Conservation (phyloP, 306 rosid genomes). For the Leucaena leucocephala region DNA sequence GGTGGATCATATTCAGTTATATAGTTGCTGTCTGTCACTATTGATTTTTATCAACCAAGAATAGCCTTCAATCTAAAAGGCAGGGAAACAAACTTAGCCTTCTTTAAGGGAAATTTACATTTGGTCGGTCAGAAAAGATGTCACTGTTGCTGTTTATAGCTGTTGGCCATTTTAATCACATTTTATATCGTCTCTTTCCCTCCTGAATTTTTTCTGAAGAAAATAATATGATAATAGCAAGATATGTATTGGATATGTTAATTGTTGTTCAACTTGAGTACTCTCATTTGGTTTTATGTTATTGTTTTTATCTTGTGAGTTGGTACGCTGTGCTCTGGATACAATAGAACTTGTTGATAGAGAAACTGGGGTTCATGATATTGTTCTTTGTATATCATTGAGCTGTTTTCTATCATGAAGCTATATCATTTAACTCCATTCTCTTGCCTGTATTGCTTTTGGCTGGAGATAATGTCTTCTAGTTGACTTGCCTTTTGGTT, state of each 20-base stretch:
- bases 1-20: not conserved
- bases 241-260: not conserved
- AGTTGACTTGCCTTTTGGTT: not conserved
- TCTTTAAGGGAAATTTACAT: not conserved
- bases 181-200: not conserved
- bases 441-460: not conserved
- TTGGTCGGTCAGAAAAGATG: slow-evolving; percentile 1
- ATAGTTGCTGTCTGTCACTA: not conserved
- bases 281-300: not conserved
- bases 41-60: not conserved
- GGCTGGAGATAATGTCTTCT: not conserved
- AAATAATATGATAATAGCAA: not conserved
- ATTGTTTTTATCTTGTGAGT: not conserved
- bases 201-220: not conserved
- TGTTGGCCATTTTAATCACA: not conserved
- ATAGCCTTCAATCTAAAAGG: not conserved
- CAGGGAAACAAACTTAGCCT: not conserved
- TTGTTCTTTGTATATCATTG: not conserved
- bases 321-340: too few species aligned
- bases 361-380: not conserved
- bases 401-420: not conserved
- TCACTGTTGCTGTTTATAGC: not conserved
- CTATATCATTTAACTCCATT: not conserved
- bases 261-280: not conserved
- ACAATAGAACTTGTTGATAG: not conserved